Conservation (phyloP, 2,329 filamentous ascomycete genomes). For the Pseudopithomyces maydicus region DNA sequence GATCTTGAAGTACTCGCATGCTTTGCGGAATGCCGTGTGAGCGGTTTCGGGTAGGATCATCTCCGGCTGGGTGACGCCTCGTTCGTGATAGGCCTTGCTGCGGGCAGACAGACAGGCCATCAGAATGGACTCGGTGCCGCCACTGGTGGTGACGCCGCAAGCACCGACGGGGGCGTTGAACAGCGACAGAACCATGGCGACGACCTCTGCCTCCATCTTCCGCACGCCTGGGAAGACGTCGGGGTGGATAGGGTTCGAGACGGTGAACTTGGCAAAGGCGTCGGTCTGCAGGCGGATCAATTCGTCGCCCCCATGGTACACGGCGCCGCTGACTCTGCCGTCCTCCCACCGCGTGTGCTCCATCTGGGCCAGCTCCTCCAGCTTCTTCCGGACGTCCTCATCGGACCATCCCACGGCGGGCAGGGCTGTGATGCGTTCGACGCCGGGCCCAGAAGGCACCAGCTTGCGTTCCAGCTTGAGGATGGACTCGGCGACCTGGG, state of each 20-base stretch:
- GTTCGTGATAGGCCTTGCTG: constrained; percentile 84
- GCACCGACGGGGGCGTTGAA: constrained; percentile 88
- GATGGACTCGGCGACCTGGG: constrained; percentile 80
- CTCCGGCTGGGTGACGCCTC: constrained; percentile 88
- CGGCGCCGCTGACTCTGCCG: constrained; percentile 89
- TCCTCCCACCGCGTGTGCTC: constrained; percentile 98
- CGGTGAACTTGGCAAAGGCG: constrained; percentile 91
- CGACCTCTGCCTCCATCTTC: constrained; percentile 99
- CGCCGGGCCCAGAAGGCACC: constrained; percentile 71
- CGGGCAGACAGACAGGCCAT: constrained; percentile 92
- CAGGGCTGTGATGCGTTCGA: constrained; percentile 74
- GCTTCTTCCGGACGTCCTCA: constrained; percentile 78
- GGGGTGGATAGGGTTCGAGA: constrained; percentile 95
- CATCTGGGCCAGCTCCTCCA: constrained; percentile 79
- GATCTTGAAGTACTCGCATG: constrained; percentile 94
- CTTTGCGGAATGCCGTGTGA: constrained; percentile 96
- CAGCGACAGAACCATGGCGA: constrained; percentile 87
- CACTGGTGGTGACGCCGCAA: constrained; percentile 87
- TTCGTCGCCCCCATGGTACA: constrained; percentile 90
- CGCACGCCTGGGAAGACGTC: constrained; percentile 97
- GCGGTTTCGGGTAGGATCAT: constrained; percentile 97
- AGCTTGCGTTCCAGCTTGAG: constrained; percentile 83
- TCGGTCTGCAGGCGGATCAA: constrained; percentile 85
- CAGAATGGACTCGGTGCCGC: constrained; percentile 94
- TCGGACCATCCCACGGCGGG: constrained; percentile 83